Evolutionary conservation across 2,329 filamentous ascomycete genomes (phyloP).

Genomic region (Fusarium keratoplasticum): DNA sequence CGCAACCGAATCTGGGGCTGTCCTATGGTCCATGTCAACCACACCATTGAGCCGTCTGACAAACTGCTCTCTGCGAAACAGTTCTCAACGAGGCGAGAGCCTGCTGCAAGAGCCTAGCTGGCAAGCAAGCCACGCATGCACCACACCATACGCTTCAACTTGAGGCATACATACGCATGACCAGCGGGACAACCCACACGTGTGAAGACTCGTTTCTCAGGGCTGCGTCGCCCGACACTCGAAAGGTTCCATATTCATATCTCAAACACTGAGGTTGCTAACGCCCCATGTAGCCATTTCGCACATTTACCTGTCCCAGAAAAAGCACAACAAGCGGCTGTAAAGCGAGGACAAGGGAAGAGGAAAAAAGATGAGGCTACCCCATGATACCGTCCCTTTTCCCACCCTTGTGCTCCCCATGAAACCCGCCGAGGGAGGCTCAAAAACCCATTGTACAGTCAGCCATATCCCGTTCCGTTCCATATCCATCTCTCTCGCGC

Average conservation of each 20-base stretch:
- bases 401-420: slow-evolving; percentile 18
- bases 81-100: neutral
- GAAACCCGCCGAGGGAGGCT: slow-evolving; percentile 20
- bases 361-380: slow-evolving; percentile 23
- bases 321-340: slow-evolving; percentile 27
- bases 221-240: slow-evolving; percentile 23
- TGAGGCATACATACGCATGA: neutral
- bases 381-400: slow-evolving; percentile 14
- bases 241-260: slow-evolving; percentile 33
- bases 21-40: neutral
- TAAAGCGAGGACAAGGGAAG: slow-evolving; percentile 9
- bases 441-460: slow-evolving; percentile 30
- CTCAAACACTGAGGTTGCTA: slow-evolving; percentile 32
- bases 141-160: neutral
- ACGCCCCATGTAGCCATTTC: slow-evolving; percentile 29
- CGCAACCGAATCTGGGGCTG: slow-evolving; percentile 19
- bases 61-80: slow-evolving; percentile 1
- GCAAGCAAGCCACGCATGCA: neutral
- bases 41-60: neutral
- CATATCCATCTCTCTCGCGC: slow-evolving; percentile 19
- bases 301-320: slow-evolving; percentile 26
- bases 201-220: slow-evolving; percentile 7
- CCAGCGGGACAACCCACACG: neutral
- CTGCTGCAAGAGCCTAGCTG: neutral
- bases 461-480: slow-evolving; percentile 32